Conservation (phyloP, 805 yeast genomes). For the Wickerhamomyces silvicola region DNA sequence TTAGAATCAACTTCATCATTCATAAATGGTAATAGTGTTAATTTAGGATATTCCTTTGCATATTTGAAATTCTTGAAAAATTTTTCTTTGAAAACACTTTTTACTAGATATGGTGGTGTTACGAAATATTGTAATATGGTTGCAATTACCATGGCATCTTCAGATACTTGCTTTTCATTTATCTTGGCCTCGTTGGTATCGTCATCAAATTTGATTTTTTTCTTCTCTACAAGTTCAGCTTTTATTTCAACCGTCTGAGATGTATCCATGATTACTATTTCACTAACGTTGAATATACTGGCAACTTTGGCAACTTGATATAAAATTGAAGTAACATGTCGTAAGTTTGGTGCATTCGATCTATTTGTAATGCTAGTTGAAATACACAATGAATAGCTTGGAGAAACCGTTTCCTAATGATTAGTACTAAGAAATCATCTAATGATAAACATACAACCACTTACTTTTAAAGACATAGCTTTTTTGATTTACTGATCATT, state of each 20-base stretch:
- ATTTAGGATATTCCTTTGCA: constrained; percentile 65
- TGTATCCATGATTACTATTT: constrained; percentile 63
- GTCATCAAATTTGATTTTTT: constrained; percentile 29
- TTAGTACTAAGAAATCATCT: too few relatives aligned
- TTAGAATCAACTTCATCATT: constrained; percentile 32
- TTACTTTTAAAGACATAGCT: too few relatives aligned
- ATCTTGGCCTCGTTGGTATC: constrained; percentile 12
- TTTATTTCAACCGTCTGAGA: constrained; percentile 21
- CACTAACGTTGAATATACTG: constrained; percentile 62
- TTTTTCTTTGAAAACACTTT: constrained; percentile 50
- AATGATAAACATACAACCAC: too few relatives aligned
- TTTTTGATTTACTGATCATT: too few relatives aligned
- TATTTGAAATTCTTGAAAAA: constrained; percentile 43
- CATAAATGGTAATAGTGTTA: constrained; percentile 74
- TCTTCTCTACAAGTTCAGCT: constrained; percentile 19
- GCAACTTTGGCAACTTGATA: constrained; percentile 79
- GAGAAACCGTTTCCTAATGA: too few relatives aligned
- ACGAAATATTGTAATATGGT: constrained; percentile 70
- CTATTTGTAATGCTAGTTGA: constrained; percentile 59
- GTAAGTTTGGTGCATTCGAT: constrained; percentile 54
- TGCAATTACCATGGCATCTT: constrained; percentile 51
- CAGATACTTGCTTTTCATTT: constrained; percentile 16
- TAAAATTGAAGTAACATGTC: constrained; percentile 66
- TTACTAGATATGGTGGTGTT: constrained; percentile 76
- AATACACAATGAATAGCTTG: constrained; percentile 60